Base-by-base conservation (phyloP, 2,329 filamentous ascomycete species). In the Chaetoscypha palmicola region DNA sequence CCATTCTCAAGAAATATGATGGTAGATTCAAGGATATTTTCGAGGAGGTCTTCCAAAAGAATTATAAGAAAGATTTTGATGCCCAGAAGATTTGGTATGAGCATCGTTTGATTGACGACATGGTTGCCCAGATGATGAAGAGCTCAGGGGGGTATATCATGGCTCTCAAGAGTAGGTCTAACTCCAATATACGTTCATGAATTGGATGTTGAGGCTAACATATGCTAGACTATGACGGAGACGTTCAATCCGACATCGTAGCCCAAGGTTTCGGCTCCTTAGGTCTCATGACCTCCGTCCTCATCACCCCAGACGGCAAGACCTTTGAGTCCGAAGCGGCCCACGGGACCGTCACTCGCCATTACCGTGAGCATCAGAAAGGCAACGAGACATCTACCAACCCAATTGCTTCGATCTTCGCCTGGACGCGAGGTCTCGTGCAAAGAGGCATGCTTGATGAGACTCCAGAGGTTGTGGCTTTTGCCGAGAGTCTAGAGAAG, bases 101-200 rank as follows among this genome's bases (percentile, higher is more conserved):
- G 81, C 92, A 98, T 73, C 86, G 92, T 62, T 76, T 98, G 57
- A 97, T 98, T 63, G 92, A 98, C 70, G 92, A 98, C 71, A 97
- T 98, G 92, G 92, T 98, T 53, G 92, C 92, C 38, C 92, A 98
- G 77, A 98, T 98, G 92, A 86, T 98, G 76, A 98, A 98, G 86
- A 92, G 86, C 70, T 80, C 83, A 61, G 92, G 92, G 58, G 92
- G 92, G 52, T 96, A 92, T 70, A 80, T 97, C 65, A 96, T 97
- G 76, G 92, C 92, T 51, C 79, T 97, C 67, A 98, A 98, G 83
- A 97, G 88, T 94, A 65, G 68, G 81, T 73, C 5, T 12, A 14
- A 19, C 34, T 36, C 42, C 16, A 22, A 30, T 21, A 37, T 35
- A 14, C 20, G 8, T 16, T 10, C 10, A 12, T 28, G 7, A 28